Conservation (phyloP, 2,329 filamentous ascomycete species). For the Colletotrichum cereale region DNA sequence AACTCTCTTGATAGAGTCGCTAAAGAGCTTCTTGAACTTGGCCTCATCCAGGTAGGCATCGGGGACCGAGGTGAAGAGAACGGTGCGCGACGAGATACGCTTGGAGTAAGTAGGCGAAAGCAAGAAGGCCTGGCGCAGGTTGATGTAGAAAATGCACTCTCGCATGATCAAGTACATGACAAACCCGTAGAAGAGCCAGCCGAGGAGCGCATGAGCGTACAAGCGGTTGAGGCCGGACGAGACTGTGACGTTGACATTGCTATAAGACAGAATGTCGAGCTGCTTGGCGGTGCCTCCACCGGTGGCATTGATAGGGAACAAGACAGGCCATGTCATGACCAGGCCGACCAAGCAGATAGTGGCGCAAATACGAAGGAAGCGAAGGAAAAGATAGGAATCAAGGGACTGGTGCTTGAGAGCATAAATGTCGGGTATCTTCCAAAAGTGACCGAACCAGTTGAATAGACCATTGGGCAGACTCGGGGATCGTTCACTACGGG, state of each 20-base stretch:
- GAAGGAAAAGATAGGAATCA: slow-evolving; percentile 86
- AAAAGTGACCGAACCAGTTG: slow-evolving; percentile 74
- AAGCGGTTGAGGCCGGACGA: slow-evolving; percentile 71
- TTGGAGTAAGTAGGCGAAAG: slow-evolving; percentile 86
- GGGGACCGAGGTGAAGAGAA: slow-evolving; percentile 90
- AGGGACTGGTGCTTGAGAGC: slow-evolving; percentile 87
- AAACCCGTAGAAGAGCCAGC: slow-evolving; percentile 88
- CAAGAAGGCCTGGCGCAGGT: slow-evolving; percentile 91
- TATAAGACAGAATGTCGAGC: slow-evolving; percentile 83
- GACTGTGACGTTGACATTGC: slow-evolving; percentile 73
- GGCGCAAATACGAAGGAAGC: slow-evolving; percentile 83
- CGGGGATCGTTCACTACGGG: slow-evolving; percentile 66
- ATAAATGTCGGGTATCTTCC: slow-evolving; percentile 77
- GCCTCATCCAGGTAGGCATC: slow-evolving; percentile 80
- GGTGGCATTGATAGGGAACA: slow-evolving; percentile 89
- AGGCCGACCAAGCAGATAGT: slow-evolving; percentile 87
- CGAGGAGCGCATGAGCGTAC: slow-evolving; percentile 85
- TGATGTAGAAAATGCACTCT: slow-evolving; percentile 92
- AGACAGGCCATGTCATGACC: slow-evolving; percentile 85
- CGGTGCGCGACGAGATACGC: slow-evolving; percentile 89
- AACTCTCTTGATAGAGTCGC: slow-evolving; percentile 82
- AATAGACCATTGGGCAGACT: slow-evolving; percentile 67
- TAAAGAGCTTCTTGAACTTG: slow-evolving; percentile 85
- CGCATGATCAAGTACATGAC: slow-evolving; percentile 89
- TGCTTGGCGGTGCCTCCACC: slow-evolving; percentile 75